Conservation (phyloP, 768 basidiomycete genomes). For the Zangia roseola region DNA sequence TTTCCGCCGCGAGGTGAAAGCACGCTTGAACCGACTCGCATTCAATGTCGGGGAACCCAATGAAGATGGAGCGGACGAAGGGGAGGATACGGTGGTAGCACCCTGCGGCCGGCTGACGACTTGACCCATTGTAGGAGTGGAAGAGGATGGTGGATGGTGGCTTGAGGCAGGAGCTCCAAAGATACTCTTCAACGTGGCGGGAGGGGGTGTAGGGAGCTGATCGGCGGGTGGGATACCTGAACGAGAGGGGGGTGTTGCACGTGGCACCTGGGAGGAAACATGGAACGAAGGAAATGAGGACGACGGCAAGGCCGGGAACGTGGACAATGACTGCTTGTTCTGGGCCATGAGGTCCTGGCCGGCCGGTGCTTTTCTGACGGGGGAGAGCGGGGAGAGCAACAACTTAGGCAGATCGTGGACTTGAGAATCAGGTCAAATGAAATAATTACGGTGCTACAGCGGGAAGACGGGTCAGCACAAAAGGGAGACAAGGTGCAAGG, state of each 20-base stretch:
- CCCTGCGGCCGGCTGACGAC: constrained; percentile 34
- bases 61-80: constrained; percentile 29
- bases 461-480: constrained; percentile 18
- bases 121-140: constrained; percentile 33
- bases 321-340: constrained; percentile 38
- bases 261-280: constrained; percentile 41
- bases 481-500: constrained; percentile 8
- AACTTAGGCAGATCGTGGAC: constrained; percentile 22
- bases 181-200: constrained; percentile 35
- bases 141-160: constrained; percentile 26
- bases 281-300: constrained; percentile 47
- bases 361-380: constrained; percentile 19
- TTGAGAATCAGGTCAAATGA: constrained; percentile 27
- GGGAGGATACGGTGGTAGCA: constrained; percentile 18
- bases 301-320: constrained; percentile 40
- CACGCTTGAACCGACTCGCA: constrained; percentile 30
- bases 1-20: constrained; percentile 33
- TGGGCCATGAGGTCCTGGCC: constrained; percentile 29
- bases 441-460: constrained; percentile 30
- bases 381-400: constrained; percentile 1
- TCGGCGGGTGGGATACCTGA: constrained; percentile 44
- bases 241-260: constrained; percentile 35
- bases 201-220: constrained; percentile 38
- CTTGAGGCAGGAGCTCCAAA: constrained; percentile 26
- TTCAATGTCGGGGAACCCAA: constrained; percentile 17